These are phyloP conservation scores for Achlya hypogyna DNA, from an alignment of 352 stramenopile species.

Conservation along the genomic window DNA sequence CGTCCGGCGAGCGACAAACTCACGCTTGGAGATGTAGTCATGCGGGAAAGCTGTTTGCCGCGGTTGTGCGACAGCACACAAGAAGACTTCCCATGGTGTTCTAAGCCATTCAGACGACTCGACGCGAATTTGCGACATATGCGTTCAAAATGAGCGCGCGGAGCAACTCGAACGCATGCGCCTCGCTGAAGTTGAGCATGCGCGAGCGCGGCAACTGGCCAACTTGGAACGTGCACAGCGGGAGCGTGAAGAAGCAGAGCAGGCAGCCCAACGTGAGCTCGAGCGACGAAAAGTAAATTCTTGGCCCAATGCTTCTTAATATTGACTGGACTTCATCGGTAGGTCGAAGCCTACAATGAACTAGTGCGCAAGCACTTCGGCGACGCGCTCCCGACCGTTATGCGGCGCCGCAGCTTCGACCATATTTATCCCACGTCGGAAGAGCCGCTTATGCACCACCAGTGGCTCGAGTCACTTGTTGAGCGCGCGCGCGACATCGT, in stretches of 20 bases:
- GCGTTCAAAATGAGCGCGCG: conserved; percentile 65
- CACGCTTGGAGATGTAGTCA: conserved; percentile 28
- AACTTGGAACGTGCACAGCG: conserved; percentile 41
- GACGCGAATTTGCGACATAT: conserved; percentile 72
- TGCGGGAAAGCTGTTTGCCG: conserved; percentile 75
- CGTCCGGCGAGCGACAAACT: not conserved
- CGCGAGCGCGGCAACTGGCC: conserved; percentile 56
- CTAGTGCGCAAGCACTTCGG: conserved; percentile 16
- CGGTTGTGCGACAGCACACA: conserved; percentile 63
- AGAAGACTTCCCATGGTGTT: conserved; percentile 53
- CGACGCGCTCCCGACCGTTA: not conserved
- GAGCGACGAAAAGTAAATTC: conserved; percentile 13
- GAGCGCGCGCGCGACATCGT: not conserved
- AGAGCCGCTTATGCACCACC: not conserved
- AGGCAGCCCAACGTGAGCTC: not conserved
- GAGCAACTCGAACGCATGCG: conserved; percentile 60
- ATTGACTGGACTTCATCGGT: no score
- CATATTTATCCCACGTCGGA: not conserved
- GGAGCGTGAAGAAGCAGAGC: conserved; percentile 41
- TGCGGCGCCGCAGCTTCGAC: conserved; percentile 13
- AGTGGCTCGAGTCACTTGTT: conserved; percentile 7
- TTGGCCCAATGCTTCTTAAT: no score
- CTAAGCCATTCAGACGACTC: conserved; percentile 48
- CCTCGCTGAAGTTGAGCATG: conserved; percentile 57
- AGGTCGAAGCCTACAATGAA: conserved; percentile 12